Conservation (phyloP, 1,284 basidiomycete species). For the Marasmius fiardii region DNA sequence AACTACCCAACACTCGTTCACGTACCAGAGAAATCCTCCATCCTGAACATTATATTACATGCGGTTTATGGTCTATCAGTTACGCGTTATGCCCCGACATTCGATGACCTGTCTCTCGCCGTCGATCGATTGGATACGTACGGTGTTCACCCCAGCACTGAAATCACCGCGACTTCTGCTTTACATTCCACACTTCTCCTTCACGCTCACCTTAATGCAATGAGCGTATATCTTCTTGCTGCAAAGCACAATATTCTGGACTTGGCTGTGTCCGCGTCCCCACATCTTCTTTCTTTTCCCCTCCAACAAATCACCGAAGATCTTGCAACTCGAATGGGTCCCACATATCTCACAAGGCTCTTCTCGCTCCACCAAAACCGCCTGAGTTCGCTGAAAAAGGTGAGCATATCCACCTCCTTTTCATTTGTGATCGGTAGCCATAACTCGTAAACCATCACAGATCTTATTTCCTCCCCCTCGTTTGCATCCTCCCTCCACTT, state of each 20-base stretch:
- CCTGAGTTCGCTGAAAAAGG: no score
- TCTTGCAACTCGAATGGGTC: slow-evolving; percentile 8
- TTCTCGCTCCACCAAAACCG: not conserved
- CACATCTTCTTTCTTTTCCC: slow-evolving; percentile 7
- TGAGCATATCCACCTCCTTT: not conserved
- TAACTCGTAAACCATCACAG: no score
- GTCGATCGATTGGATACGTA: not conserved
- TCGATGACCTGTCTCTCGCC: not conserved
- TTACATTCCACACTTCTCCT: not conserved
- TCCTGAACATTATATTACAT: not conserved
- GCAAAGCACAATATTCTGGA: slow-evolving; percentile 4
- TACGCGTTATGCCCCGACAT: not conserved
- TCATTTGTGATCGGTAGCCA: no score
- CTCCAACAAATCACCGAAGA: slow-evolving; percentile 8
- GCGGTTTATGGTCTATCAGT: not conserved
- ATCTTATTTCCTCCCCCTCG: no score
- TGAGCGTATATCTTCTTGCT: slow-evolving; percentile 11
- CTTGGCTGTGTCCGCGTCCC: slow-evolving; percentile 10
- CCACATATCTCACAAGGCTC: slow-evolving; percentile 6
- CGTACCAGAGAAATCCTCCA: not conserved
- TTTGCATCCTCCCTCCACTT: no score
- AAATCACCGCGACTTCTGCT: not conserved
- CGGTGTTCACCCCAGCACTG: not conserved
- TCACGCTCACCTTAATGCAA: slow-evolving; percentile 6
- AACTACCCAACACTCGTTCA: not conserved